Evolutionary conservation across 179 eudicot genomes (phyloP).

Genomic region (Actinidia chinensis): DNA sequence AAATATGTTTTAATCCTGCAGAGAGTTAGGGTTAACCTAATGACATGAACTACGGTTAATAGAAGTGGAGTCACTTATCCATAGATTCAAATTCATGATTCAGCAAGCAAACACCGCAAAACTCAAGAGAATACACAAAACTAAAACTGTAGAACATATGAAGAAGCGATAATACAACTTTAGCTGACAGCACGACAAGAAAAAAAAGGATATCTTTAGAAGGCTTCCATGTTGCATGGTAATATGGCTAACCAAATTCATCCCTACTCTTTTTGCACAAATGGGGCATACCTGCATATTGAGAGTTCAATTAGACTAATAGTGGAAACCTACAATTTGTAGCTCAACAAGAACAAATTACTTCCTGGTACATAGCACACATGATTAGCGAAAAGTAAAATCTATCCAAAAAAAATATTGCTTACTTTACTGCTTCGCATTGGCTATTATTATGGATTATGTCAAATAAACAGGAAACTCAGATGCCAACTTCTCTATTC

Average conservation of each 20-base stretch:
- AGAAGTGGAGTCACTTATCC: neutral
- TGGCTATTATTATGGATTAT: too few relatives aligned
- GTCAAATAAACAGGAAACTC: neutral
- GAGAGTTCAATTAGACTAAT: slow-evolving; percentile 10
- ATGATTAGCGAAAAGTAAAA: neutral
- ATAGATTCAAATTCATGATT: neutral
- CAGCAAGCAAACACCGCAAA: neutral
- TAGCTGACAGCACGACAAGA: neutral
- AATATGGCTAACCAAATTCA: slow-evolving; percentile 71
- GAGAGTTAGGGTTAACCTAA: neutral
- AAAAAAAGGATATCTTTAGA: slow-evolving; percentile 75
- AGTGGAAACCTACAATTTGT: neutral
- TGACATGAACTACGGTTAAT: neutral
- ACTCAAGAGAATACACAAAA: neutral
- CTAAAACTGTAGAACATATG: neutral
- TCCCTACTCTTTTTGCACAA: slow-evolving; percentile 72
- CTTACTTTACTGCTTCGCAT: neutral
- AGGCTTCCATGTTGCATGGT: slow-evolving; percentile 76
- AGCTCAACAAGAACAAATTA: neutral
- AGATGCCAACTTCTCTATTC: neutral
- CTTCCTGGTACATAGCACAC: neutral
- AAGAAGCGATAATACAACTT: neutral
- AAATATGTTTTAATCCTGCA: neutral
- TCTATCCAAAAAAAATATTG: neutral
- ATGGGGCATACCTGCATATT: slow-evolving; percentile 75